Evolutionary conservation across 106 monocot species (phyloP), one percentile per base, ranked within the genome.

Genomic region (Allium sativum): DNA sequence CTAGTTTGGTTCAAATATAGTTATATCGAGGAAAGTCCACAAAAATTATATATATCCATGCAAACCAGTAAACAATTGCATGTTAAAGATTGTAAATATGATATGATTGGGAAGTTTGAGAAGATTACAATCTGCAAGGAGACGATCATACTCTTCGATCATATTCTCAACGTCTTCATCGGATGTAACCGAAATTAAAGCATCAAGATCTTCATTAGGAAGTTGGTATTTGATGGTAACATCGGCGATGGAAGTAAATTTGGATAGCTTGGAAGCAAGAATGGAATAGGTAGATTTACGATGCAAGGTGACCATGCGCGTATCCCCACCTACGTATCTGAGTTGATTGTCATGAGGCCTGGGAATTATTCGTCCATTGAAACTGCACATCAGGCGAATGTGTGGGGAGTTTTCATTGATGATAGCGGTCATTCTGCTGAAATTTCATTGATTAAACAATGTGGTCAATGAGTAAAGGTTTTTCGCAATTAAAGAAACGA

Each of bases 91-190:
- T 5, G 5, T 31, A 31, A 31, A 31, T 2, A 31, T 31, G 31
- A 31, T 31, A 31, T 31, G 31, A 5, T 31, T 31, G 1, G 31
- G 31, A 31, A 31, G 5, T 31, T 31, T 31, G 4, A 31, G 31
- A 31, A 31, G 31, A 31, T 31, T 31, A 18, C 52, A 8, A 20
- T 53, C 15, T 17, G 62, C 12, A 1, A 56, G 17, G 48, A 84
- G 45, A 21, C 92, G 80, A 46, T 92, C 83, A 73, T 79, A 66
- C 69, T 92, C 92, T 8, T 83, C 83, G 44, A 92, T 67, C 87
- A 92, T 86, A 76, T 81, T 80, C 45, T 86, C 83, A 9, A 92
- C 64, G 76, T 92, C 92, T 44, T 92, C 92, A 59, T 92, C 92
- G 65, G 80, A 70, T 41, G 83, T 74, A 57, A 92, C 44, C 51